Percentiles rank a stretch among this genome's conserved stretches.
These are phyloP conservation scores for Abrus pulchellus DNA, from an alignment of 306 rosid genomes.

Conservation along the genomic window DNA sequence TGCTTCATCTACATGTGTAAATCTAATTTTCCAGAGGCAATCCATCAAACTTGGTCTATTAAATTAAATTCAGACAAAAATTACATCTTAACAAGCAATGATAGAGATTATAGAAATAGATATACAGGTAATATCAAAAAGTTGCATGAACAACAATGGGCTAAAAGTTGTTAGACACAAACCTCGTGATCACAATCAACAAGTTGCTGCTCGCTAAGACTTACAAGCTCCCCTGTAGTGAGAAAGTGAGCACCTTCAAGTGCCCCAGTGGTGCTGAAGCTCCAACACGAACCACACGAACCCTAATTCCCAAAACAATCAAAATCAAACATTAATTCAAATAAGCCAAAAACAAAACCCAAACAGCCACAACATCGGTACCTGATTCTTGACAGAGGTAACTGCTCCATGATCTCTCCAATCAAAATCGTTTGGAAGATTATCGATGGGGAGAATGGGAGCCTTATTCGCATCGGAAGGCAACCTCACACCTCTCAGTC, in stretches of 20 bases:
- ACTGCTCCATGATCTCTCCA: constrained; percentile 95
- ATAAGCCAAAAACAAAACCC: no score
- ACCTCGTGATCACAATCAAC: constrained; percentile 99
- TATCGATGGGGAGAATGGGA: constrained; percentile 81
- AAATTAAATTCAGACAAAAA: not conserved
- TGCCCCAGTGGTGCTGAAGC: constrained; percentile 95
- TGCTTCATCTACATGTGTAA: not conserved
- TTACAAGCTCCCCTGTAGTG: constrained; percentile 82
- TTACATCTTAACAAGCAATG: not conserved
- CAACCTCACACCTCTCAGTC: constrained; percentile 65
- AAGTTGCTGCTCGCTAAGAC: constrained; percentile 97
- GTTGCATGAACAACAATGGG: not conserved
- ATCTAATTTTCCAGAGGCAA: not conserved
- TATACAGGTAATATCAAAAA: not conserved
- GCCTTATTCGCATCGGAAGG: constrained; percentile 77
- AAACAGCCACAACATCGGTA: not conserved
- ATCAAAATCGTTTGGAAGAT: constrained; percentile 86
- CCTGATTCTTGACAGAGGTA: constrained; percentile 87
- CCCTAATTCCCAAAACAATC: constrained; percentile 63
- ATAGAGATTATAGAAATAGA: not conserved
- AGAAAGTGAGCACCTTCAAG: constrained; percentile 95
- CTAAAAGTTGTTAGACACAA: not conserved
- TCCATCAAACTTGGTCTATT: not conserved
- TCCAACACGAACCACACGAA: constrained; percentile 98
- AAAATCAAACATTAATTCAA: not conserved